Base-by-base conservation (phyloP, 1,139 yeast genomes). In the Hyphopichia khmerensis region DNA sequence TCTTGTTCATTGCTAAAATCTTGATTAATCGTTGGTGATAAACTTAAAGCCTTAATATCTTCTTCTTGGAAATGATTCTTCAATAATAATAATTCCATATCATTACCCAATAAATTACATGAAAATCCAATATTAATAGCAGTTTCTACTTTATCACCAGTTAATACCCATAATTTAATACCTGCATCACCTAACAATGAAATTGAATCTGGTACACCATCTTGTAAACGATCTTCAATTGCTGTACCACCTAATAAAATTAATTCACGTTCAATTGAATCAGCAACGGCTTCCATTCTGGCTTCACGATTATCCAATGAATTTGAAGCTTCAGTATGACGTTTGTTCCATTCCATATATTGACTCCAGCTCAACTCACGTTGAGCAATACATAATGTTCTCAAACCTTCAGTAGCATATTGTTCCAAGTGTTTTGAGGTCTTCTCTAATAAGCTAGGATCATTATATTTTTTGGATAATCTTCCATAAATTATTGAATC, bases 71-170 rank as follows among this genome's bases (percentile, higher is more conserved):
- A 51, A 18, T 53, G 52, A 35, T 62, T 66, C 63, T 57, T 77
- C 60, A 56, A 64, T 53, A 67, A 69, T 67, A 60, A 59, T 16
- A 73, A 57, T 48, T 72, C 72, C 79, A 73, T 73, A 45, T 72
- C 75, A 48, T 67, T 72, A 9, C 74, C 77, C 35, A 79, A 60
- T 45, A 79, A 60, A 48, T 74, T 75, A 62, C 80, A 74, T 3
- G 78, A 72, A 49, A 74, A 74, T 10, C 79, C 80, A 51, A 74
- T 74, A 47, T 74, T 74, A 42, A 74, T 74, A 9, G 80, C 80
- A 14, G 79, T 74, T 50, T 74, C 79, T 16, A 73, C 77, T 51
- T 72, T 73, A 53, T 75, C 79, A 48, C 79, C 79, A 18, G 79
- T 74, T 38, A 75, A 61, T 23, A 75, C 79, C 79, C 80, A 74